Conservation (phyloP, 176 grass and related monocot genomes). For the Pontederia paniculata region DNA sequence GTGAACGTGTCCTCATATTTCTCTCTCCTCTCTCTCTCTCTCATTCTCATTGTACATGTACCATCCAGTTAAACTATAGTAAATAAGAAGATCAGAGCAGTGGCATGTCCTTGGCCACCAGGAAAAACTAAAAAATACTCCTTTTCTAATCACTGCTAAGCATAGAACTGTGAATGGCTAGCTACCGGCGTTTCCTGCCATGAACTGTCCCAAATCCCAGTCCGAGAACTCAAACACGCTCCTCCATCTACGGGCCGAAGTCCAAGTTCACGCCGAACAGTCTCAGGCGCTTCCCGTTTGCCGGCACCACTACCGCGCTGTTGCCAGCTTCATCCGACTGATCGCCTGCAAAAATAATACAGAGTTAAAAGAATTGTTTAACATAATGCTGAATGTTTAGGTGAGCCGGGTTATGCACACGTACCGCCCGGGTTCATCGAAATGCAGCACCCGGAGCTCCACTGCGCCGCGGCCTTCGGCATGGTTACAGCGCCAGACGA, state of each 20-base stretch:
- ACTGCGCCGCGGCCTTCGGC: neutral
- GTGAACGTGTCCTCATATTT: too few species aligned
- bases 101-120: too few species aligned
- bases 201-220: neutral
- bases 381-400: neutral
- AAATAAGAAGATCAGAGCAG: too few species aligned
- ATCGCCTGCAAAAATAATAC: neutral
- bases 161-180: too few species aligned
- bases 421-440: neutral
- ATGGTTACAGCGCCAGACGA: too few species aligned
- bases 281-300: conserved; percentile 6
- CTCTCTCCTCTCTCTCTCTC: too few species aligned
- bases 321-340: neutral
- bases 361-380: neutral
- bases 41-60: too few species aligned
- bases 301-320: neutral
- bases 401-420: neutral
- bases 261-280: conserved; percentile 7
- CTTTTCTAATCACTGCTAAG: too few species aligned
- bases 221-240: neutral
- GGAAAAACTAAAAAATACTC: too few species aligned
- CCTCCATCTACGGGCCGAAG: neutral
- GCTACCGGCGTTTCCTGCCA: too few species aligned
- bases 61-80: too few species aligned
- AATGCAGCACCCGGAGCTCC: neutral